Evolutionary conservation across 306 rosid species (phyloP).

Genomic region (Delonix regia): DNA sequence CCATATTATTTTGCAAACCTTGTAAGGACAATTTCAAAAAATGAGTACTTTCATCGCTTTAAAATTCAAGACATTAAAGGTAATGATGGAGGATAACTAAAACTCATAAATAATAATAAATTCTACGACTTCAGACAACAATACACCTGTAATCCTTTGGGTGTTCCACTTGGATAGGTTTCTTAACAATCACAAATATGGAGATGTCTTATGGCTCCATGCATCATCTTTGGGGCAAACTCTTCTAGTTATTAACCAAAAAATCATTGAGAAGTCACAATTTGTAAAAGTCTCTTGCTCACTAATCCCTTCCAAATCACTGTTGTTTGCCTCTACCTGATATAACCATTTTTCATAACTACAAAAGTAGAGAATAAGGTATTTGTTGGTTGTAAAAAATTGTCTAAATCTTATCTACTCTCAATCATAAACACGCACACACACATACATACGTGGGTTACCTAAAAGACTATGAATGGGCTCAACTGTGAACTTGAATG

Average conservation of each 20-base stretch:
- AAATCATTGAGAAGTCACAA: not conserved
- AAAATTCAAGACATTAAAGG: not conserved
- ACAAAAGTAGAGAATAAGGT: not conserved
- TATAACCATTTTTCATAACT: not conserved
- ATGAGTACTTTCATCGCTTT: not conserved
- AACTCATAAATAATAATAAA: too few species aligned
- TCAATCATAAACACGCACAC: not conserved
- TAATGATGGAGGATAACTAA: too few species aligned
- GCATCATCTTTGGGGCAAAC: not conserved
- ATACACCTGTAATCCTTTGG: not conserved
- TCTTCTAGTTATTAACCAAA: not conserved
- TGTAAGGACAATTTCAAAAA: not conserved
- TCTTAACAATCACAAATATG: not conserved
- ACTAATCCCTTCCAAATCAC: not conserved
- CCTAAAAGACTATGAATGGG: not conserved
- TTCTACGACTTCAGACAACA: not conserved
- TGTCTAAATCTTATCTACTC: not conserved
- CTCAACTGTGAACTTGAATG: not conserved
- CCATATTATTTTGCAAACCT: not conserved
- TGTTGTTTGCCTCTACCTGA: not conserved
- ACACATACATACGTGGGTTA: too few species aligned
- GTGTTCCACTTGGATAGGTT: not conserved
- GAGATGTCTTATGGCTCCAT: not conserved
- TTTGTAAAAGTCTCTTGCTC: not conserved
- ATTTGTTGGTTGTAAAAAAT: not conserved